These are phyloP conservation scores for Myrica gale DNA, from an alignment of 306 rosid genomes.

Conservation along the genomic window DNA sequence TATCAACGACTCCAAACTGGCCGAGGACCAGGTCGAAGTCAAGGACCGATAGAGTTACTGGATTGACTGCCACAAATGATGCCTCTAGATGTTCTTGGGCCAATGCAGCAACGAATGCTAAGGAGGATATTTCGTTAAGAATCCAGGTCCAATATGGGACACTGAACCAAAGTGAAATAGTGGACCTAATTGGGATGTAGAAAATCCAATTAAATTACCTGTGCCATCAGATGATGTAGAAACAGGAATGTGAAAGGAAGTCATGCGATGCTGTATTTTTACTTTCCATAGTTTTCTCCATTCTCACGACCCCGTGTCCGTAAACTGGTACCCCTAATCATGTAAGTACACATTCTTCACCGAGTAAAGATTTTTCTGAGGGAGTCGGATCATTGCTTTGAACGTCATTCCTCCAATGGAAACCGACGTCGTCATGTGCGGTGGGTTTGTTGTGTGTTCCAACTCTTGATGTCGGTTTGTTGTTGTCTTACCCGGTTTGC, in stretches of 20 bases:
- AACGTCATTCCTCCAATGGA: too few species aligned
- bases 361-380: too few species aligned
- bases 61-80: conserved; percentile 79
- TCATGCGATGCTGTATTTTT: conserved; percentile 17
- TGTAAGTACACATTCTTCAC: too few species aligned
- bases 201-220: conserved; percentile 83
- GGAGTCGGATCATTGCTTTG: too few species aligned
- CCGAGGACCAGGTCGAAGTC: conserved; percentile 97
- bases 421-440: too few species aligned
- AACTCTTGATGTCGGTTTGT: too few species aligned
- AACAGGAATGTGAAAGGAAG: conserved; percentile 56
- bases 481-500: too few species aligned
- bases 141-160: conserved; percentile 99
- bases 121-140: conserved; percentile 94
- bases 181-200: conserved; percentile 83
- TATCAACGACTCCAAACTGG: conserved; percentile 95
- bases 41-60: conserved; percentile 85
- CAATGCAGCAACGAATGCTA: conserved; percentile 63
- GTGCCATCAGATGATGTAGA: conserved; percentile 94
- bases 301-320: too few species aligned
- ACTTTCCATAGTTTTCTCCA: too few species aligned
- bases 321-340: too few species aligned
- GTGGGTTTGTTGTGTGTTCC: too few species aligned
- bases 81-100: conserved; percentile 80
- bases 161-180: conserved; percentile 94